Evolutionary conservation across 768 basidiomycete species (phyloP), one percentile per base, ranked within the genome.

Genomic region (Vishniacozyma victoriae): DNA sequence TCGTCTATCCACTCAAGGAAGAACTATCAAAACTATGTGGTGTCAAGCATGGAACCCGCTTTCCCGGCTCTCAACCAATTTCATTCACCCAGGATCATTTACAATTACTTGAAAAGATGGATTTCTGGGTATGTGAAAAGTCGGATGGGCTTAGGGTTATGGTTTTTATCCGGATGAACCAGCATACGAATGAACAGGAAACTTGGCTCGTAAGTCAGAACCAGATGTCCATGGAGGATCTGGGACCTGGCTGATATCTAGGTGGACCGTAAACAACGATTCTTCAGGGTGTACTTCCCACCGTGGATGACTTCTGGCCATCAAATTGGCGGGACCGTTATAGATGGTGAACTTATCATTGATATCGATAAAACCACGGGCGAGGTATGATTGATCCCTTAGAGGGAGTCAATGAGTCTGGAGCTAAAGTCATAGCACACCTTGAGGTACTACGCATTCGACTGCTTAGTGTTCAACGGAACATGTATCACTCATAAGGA

Each of bases 61-160:
- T 97, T 73, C 93, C 93, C 15, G 93, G 95, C 19, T 86, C 86
- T 63, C 95, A 97, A 67, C 93, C 93, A 16, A 82, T 99, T 64
- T 92, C 89, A 71, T 97, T 99, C 73, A 77, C 80, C 4, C 63
- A 72, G 11, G 75, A 71, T 41, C 85, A 89, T 64, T 69, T 97
- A 29, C 76, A 77, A 11, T 82, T 84, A 66, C 77, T 97, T 35
- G 88, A 93, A 73, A 74, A 73, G 15, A 80, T 85, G 75, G 89
- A 97, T 68, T 99, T 86, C 72, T 99, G 93, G 93, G 95, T 99
- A 35, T 95, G 91, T 74, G 95, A 99, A 76, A 97, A 97, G 76
- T 93, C 89, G 12, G 95, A 97, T 67, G 95, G 95, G 12, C 70
- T 99, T 43, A 82, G 95, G 27, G 87, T 97, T 33, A 76, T 99